These are phyloP conservation scores for Fraxinus pennsylvanica DNA, from an alignment of 257 asterid species.

Conservation along the genomic window DNA sequence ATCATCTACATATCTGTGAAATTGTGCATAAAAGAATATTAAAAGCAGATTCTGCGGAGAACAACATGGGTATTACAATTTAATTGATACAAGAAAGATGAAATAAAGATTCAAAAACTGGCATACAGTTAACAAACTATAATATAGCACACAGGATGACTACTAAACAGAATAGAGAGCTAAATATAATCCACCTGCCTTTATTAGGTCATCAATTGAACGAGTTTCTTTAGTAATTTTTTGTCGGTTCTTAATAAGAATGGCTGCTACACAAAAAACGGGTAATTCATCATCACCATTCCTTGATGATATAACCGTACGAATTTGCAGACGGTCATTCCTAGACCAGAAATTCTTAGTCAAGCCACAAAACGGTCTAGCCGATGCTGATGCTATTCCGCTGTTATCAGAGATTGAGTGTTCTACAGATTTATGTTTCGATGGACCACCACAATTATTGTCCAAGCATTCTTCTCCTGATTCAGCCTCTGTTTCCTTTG, in stretches of 20 bases:
- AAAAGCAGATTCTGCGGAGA: slow-evolving; percentile 1
- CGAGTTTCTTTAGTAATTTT: slow-evolving; percentile 74
- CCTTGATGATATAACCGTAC: slow-evolving; percentile 54
- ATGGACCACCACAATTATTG: slow-evolving; percentile 36
- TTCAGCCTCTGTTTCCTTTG: slow-evolving; percentile 53
- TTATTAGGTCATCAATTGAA: slow-evolving; percentile 89
- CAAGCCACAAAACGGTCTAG: slow-evolving; percentile 87
- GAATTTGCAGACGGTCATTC: slow-evolving; percentile 51
- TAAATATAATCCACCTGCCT: slow-evolving; percentile 64
- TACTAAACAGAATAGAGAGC: slow-evolving; percentile 6
- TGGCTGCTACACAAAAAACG: slow-evolving; percentile 93
- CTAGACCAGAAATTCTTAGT: slow-evolving; percentile 79
- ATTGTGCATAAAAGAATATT: background rate
- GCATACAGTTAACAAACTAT: background rate
- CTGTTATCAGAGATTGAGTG: slow-evolving; percentile 52
- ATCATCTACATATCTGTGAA: background rate
- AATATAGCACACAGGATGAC: background rate
- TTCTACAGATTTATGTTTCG: slow-evolving; percentile 52
- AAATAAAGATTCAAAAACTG: background rate
- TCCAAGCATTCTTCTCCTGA: slow-evolving; percentile 57
- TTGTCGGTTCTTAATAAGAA: slow-evolving; percentile 87
- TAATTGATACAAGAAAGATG: slow-evolving; percentile 1
- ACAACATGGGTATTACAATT: background rate
- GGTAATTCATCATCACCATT: slow-evolving; percentile 90
- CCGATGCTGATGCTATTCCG: slow-evolving; percentile 50